Percentiles rank a stretch among this genome's conserved stretches.
Conservation (phyloP, 2,329 filamentous ascomycete species). For the Diaporthe australafricana region DNA sequence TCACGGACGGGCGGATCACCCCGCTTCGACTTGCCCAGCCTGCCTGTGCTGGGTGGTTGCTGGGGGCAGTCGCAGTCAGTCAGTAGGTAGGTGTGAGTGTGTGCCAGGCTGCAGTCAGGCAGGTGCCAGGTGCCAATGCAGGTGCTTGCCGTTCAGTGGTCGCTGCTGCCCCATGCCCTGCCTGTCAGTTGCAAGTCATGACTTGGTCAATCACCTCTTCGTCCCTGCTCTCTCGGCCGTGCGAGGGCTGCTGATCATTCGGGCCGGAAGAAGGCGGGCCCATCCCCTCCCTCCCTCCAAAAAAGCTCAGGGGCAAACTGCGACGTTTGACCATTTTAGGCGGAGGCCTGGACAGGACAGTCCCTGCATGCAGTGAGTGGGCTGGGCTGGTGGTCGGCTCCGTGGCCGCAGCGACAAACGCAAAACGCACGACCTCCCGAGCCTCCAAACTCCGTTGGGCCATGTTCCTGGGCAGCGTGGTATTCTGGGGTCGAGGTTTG, state of each 20-base stretch:
- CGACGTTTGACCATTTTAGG: conserved; percentile 29
- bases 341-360: conserved; percentile 5
- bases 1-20: conserved; percentile 26
- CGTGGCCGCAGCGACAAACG: conserved; percentile 9
- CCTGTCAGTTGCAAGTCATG: conserved; percentile 19
- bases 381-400: conserved; percentile 20
- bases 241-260: conserved; percentile 22
- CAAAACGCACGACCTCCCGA: conserved; percentile 27
- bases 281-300: too few species aligned
- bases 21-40: conserved; percentile 2
- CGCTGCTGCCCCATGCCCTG: not conserved
- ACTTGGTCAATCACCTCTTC: conserved; percentile 1
- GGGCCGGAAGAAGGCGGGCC: conserved; percentile 4
- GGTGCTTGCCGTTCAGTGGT: conserved; percentile 8
- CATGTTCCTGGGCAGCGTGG: conserved; percentile 27
- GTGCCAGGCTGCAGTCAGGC: too few species aligned
- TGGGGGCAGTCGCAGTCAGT: too few species aligned
- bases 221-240: conserved; percentile 1
- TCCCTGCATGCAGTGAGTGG: conserved; percentile 23
- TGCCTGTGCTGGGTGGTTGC: too few species aligned
- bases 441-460: conserved; percentile 13
- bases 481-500: conserved; percentile 26
- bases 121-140: not conserved
- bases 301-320: conserved; percentile 21
- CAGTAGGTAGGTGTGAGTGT: too few species aligned